A percentile compares a stretch with the other conserved stretches of the same genome.
Conservation (phyloP, 2,329 filamentous ascomycete species). For the Claviceps cyperi region DNA sequence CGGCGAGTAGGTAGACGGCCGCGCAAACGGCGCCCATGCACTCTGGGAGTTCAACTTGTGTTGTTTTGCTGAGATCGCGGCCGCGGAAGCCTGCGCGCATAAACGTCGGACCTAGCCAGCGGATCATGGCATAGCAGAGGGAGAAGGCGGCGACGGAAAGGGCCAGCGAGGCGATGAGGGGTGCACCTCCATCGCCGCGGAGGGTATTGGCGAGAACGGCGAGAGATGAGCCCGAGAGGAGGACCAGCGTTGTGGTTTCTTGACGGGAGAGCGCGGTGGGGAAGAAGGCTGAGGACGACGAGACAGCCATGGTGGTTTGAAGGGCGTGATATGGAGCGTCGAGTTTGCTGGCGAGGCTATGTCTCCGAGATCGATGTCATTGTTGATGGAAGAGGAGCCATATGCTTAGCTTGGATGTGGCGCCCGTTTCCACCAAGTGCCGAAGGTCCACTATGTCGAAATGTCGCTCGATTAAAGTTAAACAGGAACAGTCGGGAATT, state of each 20-base stretch:
- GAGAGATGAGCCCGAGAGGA: slow-evolving; percentile 53
- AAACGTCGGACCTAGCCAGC: slow-evolving; percentile 86
- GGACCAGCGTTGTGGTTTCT: slow-evolving; percentile 41
- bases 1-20: slow-evolving; percentile 73
- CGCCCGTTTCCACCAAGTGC: too few relatives aligned
- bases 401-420: neutral
- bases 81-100: slow-evolving; percentile 80
- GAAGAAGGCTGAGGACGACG: slow-evolving; percentile 1
- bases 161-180: slow-evolving; percentile 74
- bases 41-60: slow-evolving; percentile 71
- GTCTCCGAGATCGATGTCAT: neutral
- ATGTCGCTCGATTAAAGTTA: too few relatives aligned
- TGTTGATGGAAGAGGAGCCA: neutral
- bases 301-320: neutral
- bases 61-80: slow-evolving; percentile 62
- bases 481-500: too few relatives aligned
- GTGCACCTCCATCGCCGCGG: slow-evolving; percentile 63
- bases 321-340: neutral
- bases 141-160: slow-evolving; percentile 77
- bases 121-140: slow-evolving; percentile 69
- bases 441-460: too few relatives aligned
- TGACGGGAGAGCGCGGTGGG: slow-evolving; percentile 31
- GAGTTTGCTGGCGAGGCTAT: neutral
- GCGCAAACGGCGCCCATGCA: slow-evolving; percentile 93
- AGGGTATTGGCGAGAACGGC: slow-evolving; percentile 70